Conservation (phyloP, 106 monocot genomes). For the Dendrobium catenatum region DNA sequence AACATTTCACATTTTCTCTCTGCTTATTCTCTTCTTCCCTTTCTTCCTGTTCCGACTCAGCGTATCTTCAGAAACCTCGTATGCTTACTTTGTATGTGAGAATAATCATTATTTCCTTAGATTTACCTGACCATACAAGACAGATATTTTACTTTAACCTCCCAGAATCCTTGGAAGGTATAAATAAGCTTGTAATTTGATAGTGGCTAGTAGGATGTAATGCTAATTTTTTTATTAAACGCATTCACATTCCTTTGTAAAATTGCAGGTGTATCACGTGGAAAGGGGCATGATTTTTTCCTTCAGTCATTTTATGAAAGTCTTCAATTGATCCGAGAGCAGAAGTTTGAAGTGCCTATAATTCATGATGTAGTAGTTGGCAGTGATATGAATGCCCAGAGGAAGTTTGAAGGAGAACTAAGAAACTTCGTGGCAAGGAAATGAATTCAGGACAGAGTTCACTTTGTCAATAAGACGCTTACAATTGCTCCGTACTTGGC, state of each 20-base stretch:
- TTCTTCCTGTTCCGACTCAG: too few relatives aligned
- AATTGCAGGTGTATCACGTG: slow-evolving; percentile 83
- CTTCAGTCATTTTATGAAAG: slow-evolving; percentile 79
- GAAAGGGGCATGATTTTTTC: slow-evolving; percentile 92
- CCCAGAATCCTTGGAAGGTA: neutral
- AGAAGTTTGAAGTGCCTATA: slow-evolving; percentile 73
- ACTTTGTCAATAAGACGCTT: slow-evolving; percentile 92
- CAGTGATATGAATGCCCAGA: slow-evolving; percentile 90
- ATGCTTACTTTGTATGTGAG: neutral
- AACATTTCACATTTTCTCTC: too few relatives aligned
- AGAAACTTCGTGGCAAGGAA: slow-evolving; percentile 60
- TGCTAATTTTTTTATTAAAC: neutral
- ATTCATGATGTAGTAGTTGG: slow-evolving; percentile 86
- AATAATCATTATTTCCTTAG: neutral
- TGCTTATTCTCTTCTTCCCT: too few relatives aligned
- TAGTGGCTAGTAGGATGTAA: neutral
- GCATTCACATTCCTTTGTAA: neutral
- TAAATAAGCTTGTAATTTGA: neutral
- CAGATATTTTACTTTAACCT: neutral
- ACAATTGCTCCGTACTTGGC: slow-evolving; percentile 86
- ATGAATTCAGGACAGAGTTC: slow-evolving; percentile 66
- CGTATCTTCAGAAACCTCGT: neutral
- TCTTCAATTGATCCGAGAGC: slow-evolving; percentile 51
- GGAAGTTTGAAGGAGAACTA: slow-evolving; percentile 77
- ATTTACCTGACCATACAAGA: neutral